These are phyloP conservation scores for Westerdykella sp. DNA, from an alignment of 2,329 filamentous ascomycete species.

Conservation along the genomic window DNA sequence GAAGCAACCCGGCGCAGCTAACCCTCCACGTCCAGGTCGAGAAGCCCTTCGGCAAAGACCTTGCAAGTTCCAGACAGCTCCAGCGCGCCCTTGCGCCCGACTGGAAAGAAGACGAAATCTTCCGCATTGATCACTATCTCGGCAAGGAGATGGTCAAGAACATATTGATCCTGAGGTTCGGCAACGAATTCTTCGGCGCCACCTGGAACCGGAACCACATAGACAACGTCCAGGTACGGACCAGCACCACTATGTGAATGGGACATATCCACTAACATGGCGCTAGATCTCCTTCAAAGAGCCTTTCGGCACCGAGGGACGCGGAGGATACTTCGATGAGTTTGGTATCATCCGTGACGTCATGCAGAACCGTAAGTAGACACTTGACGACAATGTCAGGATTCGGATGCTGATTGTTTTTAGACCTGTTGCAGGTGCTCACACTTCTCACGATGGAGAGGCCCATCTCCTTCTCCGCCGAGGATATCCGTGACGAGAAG, in stretches of 20 bases:
- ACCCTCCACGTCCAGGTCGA: conserved; percentile 60
- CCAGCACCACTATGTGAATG: neutral
- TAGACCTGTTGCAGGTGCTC: conserved; percentile 84
- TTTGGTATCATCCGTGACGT: conserved; percentile 99
- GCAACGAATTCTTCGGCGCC: conserved; percentile 96
- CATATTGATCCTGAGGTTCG: conserved; percentile 94
- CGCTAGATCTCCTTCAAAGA: conserved; percentile 91
- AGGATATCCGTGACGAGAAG: conserved; percentile 98
- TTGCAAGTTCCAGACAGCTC: conserved; percentile 86
- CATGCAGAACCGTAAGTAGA: conserved; percentile 81
- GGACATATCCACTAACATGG: conserved; percentile 9
- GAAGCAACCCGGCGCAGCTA: conserved; percentile 10
- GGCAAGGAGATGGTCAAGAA: conserved; percentile 99
- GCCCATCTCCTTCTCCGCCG: conserved; percentile 94
- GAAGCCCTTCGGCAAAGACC: conserved; percentile 98
- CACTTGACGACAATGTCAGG: no score
- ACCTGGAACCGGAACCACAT: conserved; percentile 99
- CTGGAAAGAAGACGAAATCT: conserved; percentile 98
- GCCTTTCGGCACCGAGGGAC: conserved; percentile 95
- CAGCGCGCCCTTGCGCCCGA: conserved; percentile 93
- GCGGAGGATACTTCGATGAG: conserved; percentile 98
- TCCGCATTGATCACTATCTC: conserved; percentile 98
- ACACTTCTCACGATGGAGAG: conserved; percentile 97
- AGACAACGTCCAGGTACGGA: conserved; percentile 77
- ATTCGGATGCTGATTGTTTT: neutral